A percentile compares a stretch with the other conserved stretches of the same genome.
Evolutionary conservation across 495 filamentous ascomycete genomes (phyloP).

Genomic region (Penicillium tannophilum): DNA sequence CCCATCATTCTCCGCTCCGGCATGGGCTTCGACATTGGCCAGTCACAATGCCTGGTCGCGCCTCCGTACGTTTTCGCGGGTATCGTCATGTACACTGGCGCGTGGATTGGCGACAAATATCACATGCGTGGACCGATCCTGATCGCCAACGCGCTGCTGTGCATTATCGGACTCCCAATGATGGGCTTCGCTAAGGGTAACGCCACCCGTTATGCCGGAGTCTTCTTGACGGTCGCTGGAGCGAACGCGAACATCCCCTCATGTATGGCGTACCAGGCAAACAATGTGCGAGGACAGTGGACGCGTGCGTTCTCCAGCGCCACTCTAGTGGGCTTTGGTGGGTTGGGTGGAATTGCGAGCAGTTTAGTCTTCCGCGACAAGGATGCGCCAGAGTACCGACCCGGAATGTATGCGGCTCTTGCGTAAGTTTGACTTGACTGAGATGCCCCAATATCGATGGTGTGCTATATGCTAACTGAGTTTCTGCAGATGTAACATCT

Average conservation of each 20-base stretch:
- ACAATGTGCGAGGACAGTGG: constrained; percentile 69
- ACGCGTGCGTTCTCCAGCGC: constrained; percentile 63
- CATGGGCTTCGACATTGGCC: constrained; percentile 59
- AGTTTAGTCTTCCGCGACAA: constrained; percentile 58
- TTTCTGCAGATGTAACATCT: constrained; percentile 38
- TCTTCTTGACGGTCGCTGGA: constrained; percentile 62
- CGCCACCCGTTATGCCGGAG: constrained; percentile 61
- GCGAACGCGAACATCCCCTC: constrained; percentile 63
- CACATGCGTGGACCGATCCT: constrained; percentile 59
- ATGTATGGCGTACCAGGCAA: constrained; percentile 63
- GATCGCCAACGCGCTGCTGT: constrained; percentile 54
- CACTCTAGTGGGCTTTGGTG: constrained; percentile 55
- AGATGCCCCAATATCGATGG: neutral
- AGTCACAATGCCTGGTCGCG: constrained; percentile 62
- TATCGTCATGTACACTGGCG: constrained; percentile 57
- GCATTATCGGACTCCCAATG: constrained; percentile 53
- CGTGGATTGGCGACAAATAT: constrained; percentile 59
- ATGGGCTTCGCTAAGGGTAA: constrained; percentile 54
- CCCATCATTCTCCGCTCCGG: constrained; percentile 61
- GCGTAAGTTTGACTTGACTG: constrained; percentile 31
- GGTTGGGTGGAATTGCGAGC: constrained; percentile 62
- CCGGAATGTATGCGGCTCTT: constrained; percentile 55
- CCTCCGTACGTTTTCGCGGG: constrained; percentile 64
- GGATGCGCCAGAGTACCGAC: constrained; percentile 58
- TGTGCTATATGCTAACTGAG: constrained; percentile 9